Evolutionary conservation across 2,329 filamentous ascomycete genomes (phyloP).

Genomic region (Albifimbria verrucaria): DNA sequence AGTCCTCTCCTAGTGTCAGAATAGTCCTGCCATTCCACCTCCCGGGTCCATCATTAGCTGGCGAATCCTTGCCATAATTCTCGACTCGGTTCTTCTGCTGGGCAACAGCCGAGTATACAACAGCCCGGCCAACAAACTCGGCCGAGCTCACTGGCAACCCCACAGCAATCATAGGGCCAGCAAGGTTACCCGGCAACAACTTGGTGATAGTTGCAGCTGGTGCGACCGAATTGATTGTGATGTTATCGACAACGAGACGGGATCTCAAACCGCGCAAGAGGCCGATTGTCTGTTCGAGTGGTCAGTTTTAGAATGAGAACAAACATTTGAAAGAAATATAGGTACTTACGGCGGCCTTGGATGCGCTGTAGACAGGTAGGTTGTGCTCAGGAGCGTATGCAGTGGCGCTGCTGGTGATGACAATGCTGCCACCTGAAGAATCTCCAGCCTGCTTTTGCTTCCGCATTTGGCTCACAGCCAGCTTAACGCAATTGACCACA

Average conservation of each 20-base stretch:
- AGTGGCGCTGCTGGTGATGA: slow-evolving; percentile 34
- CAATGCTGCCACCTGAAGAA: slow-evolving; percentile 28
- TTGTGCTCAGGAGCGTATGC: slow-evolving; percentile 33
- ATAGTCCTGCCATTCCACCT: slow-evolving; percentile 32
- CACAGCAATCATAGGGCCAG: slow-evolving; percentile 23
- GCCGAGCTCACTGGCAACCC: slow-evolving; percentile 30
- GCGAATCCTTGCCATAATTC: slow-evolving; percentile 30
- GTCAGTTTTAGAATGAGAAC: no score
- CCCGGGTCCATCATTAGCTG: slow-evolving; percentile 3
- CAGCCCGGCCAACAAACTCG: slow-evolving; percentile 28
- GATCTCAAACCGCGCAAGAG: slow-evolving; percentile 29
- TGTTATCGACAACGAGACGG: slow-evolving; percentile 15
- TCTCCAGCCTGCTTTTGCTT: slow-evolving; percentile 13
- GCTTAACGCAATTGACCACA: slow-evolving; percentile 28
- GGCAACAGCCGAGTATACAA: slow-evolving; percentile 34
- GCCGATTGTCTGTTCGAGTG: slow-evolving; percentile 24
- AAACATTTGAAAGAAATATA: no score
- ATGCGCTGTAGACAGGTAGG: slow-evolving; percentile 28
- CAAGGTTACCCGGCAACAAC: slow-evolving; percentile 25
- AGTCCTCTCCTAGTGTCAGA: slow-evolving; percentile 29
- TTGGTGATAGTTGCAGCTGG: slow-evolving; percentile 30
- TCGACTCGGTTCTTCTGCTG: slow-evolving; percentile 26
- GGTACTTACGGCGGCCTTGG: slow-evolving; percentile 9
- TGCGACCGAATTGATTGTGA: slow-evolving; percentile 36
- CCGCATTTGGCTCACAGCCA: slow-evolving; percentile 24